Evolutionary conservation across 139 green algal species (phyloP).

Genomic region (Tetradesmus obliquus): DNA sequence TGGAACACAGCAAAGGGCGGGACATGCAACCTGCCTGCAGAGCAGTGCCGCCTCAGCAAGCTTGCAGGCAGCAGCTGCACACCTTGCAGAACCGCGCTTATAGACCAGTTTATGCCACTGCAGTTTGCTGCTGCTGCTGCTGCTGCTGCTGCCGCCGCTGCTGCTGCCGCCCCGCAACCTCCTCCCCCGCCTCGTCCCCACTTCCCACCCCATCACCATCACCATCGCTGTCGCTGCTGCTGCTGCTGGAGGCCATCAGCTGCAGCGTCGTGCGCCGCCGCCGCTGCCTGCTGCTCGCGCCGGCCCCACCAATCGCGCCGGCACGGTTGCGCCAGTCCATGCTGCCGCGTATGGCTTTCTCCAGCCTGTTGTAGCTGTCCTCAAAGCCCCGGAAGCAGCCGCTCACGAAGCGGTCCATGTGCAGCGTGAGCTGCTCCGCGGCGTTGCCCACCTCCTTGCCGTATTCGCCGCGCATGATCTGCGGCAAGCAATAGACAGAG

Average conservation of each 20-base stretch:
- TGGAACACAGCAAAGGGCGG: too few relatives aligned
- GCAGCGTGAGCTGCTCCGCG: slow-evolving; percentile 46
- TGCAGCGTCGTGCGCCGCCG: slow-evolving; percentile 39
- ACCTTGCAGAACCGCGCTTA: too few relatives aligned
- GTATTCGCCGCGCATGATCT: slow-evolving; percentile 46
- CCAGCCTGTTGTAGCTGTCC: slow-evolving; percentile 60
- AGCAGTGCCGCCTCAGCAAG: too few relatives aligned
- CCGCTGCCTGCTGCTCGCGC: slow-evolving; percentile 6
- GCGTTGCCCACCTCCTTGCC: slow-evolving; percentile 42
- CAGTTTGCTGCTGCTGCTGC: neutral
- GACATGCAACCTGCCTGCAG: too few relatives aligned
- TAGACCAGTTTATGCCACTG: neutral
- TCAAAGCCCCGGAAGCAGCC: slow-evolving; percentile 70
- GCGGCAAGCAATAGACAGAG: neutral
- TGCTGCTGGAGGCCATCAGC: slow-evolving; percentile 32
- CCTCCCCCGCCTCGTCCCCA: neutral
- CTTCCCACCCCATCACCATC: neutral
- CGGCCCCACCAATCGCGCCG: neutral
- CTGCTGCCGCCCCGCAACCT: neutral
- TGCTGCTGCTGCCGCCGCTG: slow-evolving; percentile 6
- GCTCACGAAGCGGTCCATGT: slow-evolving; percentile 62
- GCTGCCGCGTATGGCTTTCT: slow-evolving; percentile 49
- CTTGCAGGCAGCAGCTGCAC: too few relatives aligned
- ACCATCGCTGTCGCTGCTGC: slow-evolving; percentile 15
- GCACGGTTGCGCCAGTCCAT: slow-evolving; percentile 46